Evolutionary conservation across 1,284 basidiomycete genomes (phyloP).

Genomic region (Schizophyllum commune): DNA sequence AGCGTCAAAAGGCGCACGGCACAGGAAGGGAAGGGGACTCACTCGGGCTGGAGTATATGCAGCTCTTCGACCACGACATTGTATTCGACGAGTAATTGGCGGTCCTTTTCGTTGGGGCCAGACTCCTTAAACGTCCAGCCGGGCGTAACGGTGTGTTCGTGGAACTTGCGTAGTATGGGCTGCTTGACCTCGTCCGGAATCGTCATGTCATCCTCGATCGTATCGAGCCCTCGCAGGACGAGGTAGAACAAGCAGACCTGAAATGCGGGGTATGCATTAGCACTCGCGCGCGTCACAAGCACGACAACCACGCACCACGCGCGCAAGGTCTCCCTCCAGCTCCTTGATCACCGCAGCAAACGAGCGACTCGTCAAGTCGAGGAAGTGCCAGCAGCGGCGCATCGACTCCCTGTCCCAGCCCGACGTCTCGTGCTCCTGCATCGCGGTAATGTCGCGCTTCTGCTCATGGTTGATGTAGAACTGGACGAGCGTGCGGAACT

Average conservation of each 20-base stretch:
- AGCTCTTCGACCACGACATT: slow-evolving; percentile 82
- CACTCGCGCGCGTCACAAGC: neutral
- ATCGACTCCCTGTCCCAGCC: slow-evolving; percentile 82
- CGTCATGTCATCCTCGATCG: slow-evolving; percentile 98
- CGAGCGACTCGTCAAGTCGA: slow-evolving; percentile 86
- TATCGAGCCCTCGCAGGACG: slow-evolving; percentile 89
- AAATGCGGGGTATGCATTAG: slow-evolving; percentile 1
- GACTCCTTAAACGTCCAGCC: slow-evolving; percentile 86
- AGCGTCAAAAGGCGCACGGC: neutral
- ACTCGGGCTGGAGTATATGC: slow-evolving; percentile 59
- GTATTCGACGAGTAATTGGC: slow-evolving; percentile 84
- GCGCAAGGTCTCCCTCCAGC: slow-evolving; percentile 89
- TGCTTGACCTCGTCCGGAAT: slow-evolving; percentile 84
- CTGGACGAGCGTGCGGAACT: slow-evolving; percentile 73
- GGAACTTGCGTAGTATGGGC: slow-evolving; percentile 78
- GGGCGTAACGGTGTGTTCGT: slow-evolving; percentile 72
- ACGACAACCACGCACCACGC: slow-evolving; percentile 59
- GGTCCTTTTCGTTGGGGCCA: slow-evolving; percentile 89
- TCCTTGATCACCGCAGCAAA: slow-evolving; percentile 96
- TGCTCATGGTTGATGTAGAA: slow-evolving; percentile 76
- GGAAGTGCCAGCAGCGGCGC: slow-evolving; percentile 85
- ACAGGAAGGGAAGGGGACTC: slow-evolving; percentile 20
- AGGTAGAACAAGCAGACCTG: slow-evolving; percentile 96
- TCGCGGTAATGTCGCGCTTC: slow-evolving; percentile 71
- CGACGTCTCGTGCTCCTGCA: slow-evolving; percentile 63